Evolutionary conservation across 306 rosid genomes (phyloP), one percentile per base, ranked within the genome.

Genomic region (Mimosa pudica): DNA sequence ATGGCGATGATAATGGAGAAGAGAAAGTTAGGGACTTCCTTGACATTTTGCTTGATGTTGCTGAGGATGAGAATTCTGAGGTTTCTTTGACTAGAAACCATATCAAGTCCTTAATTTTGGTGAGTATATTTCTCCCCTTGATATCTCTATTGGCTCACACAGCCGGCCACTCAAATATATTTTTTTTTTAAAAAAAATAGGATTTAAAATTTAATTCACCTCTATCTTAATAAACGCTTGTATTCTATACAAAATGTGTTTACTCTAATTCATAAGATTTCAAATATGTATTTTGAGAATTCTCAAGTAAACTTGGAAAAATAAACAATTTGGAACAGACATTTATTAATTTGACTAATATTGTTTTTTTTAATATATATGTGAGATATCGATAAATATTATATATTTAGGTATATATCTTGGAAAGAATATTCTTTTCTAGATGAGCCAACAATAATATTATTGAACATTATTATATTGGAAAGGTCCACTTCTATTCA

Each of bases 21-120:
- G 79, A 79, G 30, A 82, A 7, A 49, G 52, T 83, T 6, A 81
- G 74, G 66, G 84, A 82, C 60, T 87, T 89, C 70, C 87, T 89
- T 44, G 89, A 87, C 54, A 77, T 83, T 54, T 80, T 89, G 77
- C 84, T 89, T 7, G 85, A 87, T 80, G 77, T 75, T 7, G 18
- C 52, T 0, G 78, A 83, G 70, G 85, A 83, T 3, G 32, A 83
- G 67, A 47, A 64, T 36, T 52, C 10, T 4, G 86, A 85, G 38
- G 69, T 85, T 8, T 10, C 70, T 5, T 9, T 89, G 2, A 83
- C 90, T 1, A 84, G 88, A 42, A 75, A 52, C 48, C 84, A 89
- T 10, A 47, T 89, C 16, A 89, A 89, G 66, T 85, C 85, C 17
- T 52, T 89, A 16, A 82, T 87, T 68, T 20, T 82, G 84, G 89